Conservation (phyloP, 306 rosid species). For the Psophocarpus tetragonolobus region DNA sequence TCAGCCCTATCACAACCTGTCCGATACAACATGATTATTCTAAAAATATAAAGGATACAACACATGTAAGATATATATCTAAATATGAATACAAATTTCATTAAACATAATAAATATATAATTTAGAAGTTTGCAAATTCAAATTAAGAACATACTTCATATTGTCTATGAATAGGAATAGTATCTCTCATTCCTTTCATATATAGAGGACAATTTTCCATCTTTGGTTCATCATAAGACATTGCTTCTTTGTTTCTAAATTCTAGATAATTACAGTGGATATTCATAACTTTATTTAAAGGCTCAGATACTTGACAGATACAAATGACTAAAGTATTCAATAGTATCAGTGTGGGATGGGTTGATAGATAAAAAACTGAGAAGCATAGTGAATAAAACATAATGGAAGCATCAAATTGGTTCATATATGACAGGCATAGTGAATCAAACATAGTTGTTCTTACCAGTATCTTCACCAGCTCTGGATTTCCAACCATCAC, state of each 20-base stretch:
- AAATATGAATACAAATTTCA: neutral
- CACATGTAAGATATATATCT: neutral
- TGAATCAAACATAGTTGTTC: neutral
- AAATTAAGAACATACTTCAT: neutral
- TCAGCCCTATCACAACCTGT: conserved; percentile 3
- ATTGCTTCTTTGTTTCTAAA: neutral
- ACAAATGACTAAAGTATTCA: neutral
- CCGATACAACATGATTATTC: neutral
- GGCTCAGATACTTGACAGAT: neutral
- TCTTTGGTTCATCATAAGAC: neutral
- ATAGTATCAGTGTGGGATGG: too few species aligned
- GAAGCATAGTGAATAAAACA: too few species aligned
- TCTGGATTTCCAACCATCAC: conserved; percentile 91
- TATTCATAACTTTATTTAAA: neutral
- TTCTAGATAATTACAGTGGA: neutral
- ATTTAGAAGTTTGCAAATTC: neutral
- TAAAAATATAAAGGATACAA: neutral
- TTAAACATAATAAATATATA: neutral
- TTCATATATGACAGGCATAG: neutral
- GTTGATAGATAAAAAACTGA: too few species aligned
- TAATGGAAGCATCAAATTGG: neutral
- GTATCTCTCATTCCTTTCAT: neutral
- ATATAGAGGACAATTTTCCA: neutral
- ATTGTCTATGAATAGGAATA: neutral
- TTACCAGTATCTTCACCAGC: conserved; percentile 93